These are phyloP conservation scores for Geotrichum aggregatum DNA, from an alignment of 1,139 yeast species.

Conservation along the genomic window DNA sequence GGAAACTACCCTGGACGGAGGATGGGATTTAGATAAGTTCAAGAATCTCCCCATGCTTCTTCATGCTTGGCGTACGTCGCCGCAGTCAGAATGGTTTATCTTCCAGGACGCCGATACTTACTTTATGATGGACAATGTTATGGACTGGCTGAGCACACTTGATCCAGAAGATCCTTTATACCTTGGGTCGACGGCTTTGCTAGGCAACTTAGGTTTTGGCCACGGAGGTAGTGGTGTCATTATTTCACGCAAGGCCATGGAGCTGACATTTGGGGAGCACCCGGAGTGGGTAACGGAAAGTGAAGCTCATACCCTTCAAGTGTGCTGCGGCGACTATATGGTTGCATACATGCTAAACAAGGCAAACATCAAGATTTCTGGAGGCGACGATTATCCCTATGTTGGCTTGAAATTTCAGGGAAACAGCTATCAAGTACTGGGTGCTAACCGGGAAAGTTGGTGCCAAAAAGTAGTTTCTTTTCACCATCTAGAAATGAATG, in stretches of 20 bases:
- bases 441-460: slow-evolving; percentile 29
- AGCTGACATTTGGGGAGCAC: slow-evolving; percentile 24
- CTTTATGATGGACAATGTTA: slow-evolving; percentile 34
- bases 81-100: slow-evolving; percentile 38
- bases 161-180: slow-evolving; percentile 34
- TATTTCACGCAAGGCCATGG: slow-evolving; percentile 37
- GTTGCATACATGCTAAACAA: slow-evolving; percentile 33
- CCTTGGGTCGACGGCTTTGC: slow-evolving; percentile 35
- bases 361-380: slow-evolving; percentile 23
- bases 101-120: slow-evolving; percentile 41
- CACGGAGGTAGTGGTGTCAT: slow-evolving; percentile 42
- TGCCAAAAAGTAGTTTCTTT: slow-evolving; percentile 39
- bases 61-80: slow-evolving; percentile 36
- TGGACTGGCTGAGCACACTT: slow-evolving; percentile 29
- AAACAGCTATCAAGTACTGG: slow-evolving; percentile 28
- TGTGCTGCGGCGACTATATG: slow-evolving; percentile 40
- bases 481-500: slow-evolving; percentile 38
- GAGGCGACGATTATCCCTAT: slow-evolving; percentile 26
- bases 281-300: slow-evolving; percentile 30
- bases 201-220: slow-evolving; percentile 31
- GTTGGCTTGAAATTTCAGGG: slow-evolving; percentile 35
- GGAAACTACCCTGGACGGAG: slow-evolving; percentile 22
- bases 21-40: slow-evolving; percentile 40
- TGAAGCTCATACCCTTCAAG: slow-evolving; percentile 30
- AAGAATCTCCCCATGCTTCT: slow-evolving; percentile 41